Evolutionary conservation across 2,329 filamentous ascomycete species (phyloP), one percentile per base, ranked within the genome.

Genomic region (Sporothrix variecibatus): DNA sequence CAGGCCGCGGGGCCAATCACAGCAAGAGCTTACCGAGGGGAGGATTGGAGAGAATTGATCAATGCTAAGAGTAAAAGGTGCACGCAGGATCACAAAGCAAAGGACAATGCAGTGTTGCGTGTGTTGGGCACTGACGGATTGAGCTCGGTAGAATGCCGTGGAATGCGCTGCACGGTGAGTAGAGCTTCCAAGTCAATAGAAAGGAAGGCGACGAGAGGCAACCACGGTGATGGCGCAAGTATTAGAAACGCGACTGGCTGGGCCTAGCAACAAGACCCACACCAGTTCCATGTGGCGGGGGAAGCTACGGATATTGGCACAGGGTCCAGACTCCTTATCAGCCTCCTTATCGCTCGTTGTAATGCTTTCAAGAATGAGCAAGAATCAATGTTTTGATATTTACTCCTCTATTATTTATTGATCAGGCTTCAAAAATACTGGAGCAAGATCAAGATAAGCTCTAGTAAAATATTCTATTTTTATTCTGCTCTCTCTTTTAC

Each of bases 221-320:
- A 62, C 73, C 72, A 58, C 51, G 71, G 40, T 72, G 73, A 74
- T 72, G 62, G 73, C 73, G 73, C 69, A 72, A 67, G 58, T 71
- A 46, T 1, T 9, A 40, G 34, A 60, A 71, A 71, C 31, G 51
- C n/a, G 26, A 58, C 49, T 26, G 49, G 46, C 67, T 53, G 70
- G 26, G 26, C 38, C 56, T 34, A 38, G 34, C 62, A 53, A 38
- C 38, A 46, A 56, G 58, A 71, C 73, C 68, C 73, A 74, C 73
- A 58, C 73, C 8, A 72, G 60, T 56, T 72, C 51, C 46, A 15
- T 1, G 20, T 20, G 40, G 72, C 34, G 56, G 56, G 34, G 38
- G 23, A 26, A 46, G n/a, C 38, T 26, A 23, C 6, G 12, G 62
- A 20, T 67, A 67, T 67, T 28, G n/a, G 11, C 62, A 67, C 62